These are phyloP conservation scores for Ogataea trehaloabstinens DNA, from an alignment of 805 yeast genomes.

Conservation along the genomic window DNA sequence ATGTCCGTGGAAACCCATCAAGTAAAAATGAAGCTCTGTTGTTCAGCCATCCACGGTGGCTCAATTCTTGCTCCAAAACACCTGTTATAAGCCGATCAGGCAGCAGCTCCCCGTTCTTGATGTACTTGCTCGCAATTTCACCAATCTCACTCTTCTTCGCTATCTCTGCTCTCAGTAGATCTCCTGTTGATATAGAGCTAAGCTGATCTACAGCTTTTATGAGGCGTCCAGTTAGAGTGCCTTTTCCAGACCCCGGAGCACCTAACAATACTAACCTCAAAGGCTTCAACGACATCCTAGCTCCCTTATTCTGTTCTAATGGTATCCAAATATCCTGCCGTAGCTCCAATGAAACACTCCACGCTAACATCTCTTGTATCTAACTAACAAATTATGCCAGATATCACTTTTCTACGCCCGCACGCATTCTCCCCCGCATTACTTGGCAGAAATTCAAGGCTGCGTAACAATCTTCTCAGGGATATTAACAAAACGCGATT, in stretches of 20 bases:
- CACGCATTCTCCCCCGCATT: no score
- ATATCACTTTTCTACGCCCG: no score
- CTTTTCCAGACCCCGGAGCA: constrained; percentile 96
- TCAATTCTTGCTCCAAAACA: constrained; percentile 52
- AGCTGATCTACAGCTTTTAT: constrained; percentile 52
- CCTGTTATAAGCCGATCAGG: constrained; percentile 71
- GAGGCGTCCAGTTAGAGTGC: constrained; percentile 76
- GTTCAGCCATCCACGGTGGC: constrained; percentile 40
- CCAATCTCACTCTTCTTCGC: constrained; percentile 54
- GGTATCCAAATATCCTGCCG: no score
- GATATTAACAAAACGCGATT: no score
- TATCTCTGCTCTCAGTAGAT: constrained; percentile 70
- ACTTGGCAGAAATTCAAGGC: no score
- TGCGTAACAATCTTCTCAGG: no score
- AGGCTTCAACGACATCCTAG: constrained; percentile 37
- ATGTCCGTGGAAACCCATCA: constrained; percentile 91
- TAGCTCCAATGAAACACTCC: no score
- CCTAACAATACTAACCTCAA: constrained; percentile 74
- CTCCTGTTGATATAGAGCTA: constrained; percentile 77
- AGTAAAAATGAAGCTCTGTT: constrained; percentile 60
- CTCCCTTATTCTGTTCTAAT: no score
- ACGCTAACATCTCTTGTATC: no score
- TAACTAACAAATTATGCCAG: no score
- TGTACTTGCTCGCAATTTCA: constrained; percentile 49
- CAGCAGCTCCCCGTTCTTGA: constrained; percentile 62